phyloP scores from a whole-genome alignment of 1,284 basidiomycete species.

The Neotropicomus parvogracilis region DNA sequence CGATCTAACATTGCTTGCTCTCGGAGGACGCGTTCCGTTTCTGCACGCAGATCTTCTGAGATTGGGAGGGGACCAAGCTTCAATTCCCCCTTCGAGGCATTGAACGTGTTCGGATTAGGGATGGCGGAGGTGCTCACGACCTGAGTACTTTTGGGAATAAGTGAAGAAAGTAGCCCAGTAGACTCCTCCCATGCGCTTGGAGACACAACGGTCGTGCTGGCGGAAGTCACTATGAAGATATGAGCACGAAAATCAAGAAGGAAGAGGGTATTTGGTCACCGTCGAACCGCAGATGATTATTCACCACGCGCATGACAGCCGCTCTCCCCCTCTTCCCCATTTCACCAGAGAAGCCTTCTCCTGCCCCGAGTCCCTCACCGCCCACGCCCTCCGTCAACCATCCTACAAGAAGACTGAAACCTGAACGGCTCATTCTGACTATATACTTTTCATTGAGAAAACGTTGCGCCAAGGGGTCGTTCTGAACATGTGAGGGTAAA shows the following conservation, averaged over 20 bases:
- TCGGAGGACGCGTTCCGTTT: conserved; percentile 71
- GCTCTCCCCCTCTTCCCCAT: conserved; percentile 75
- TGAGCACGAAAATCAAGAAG: conserved; percentile 23
- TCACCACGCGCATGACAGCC: conserved; percentile 90
- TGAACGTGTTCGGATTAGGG: conserved; percentile 67
- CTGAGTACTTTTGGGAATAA: conserved; percentile 59
- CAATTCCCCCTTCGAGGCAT: conserved; percentile 67
- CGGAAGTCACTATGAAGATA: conserved; percentile 55
- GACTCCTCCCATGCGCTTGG: conserved; percentile 75
- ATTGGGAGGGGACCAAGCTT: conserved; percentile 83
- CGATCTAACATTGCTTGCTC: conserved; percentile 71
- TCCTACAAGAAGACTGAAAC: conserved; percentile 88
- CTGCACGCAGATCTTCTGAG: conserved; percentile 72
- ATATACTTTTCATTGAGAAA: conserved; percentile 91
- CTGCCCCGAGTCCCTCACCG: conserved; percentile 78
- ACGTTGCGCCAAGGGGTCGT: conserved; percentile 78
- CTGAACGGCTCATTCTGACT: conserved; percentile 87
- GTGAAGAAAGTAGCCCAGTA: conserved; percentile 73
- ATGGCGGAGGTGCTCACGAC: conserved; percentile 26
- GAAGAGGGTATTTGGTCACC: conserved; percentile 48
- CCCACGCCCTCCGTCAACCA: conserved; percentile 95
- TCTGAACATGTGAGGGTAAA: conserved; percentile 82
- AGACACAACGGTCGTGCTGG: conserved; percentile 61
- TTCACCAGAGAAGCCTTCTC: conserved; percentile 80
- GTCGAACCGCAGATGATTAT: conserved; percentile 89